Evolutionary conservation across 2,329 filamentous ascomycete genomes (phyloP).

Genomic region (Aspergillus arachidicola): DNA sequence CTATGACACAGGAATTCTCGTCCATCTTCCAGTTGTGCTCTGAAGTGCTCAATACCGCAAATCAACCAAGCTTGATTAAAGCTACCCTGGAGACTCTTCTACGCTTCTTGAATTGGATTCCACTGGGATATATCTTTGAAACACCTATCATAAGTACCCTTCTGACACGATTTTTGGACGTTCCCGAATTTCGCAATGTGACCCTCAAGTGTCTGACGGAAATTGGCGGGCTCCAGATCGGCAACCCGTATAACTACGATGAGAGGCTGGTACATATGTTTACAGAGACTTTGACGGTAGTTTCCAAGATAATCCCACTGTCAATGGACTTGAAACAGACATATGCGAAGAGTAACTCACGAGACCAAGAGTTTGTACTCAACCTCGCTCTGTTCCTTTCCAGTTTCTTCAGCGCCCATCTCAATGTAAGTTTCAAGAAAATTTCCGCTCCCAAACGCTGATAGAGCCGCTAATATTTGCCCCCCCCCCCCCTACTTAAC

Average conservation of each 20-base stretch:
- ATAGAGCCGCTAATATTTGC: constrained; percentile 5
- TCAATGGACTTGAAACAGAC: constrained; percentile 87
- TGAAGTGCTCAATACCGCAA: constrained; percentile 88
- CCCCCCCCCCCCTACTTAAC: not conserved
- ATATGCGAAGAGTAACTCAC: constrained; percentile 86
- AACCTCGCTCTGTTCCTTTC: constrained; percentile 94
- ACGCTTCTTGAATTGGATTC: constrained; percentile 98
- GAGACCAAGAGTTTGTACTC: constrained; percentile 96
- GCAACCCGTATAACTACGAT: constrained; percentile 75
- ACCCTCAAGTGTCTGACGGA: constrained; percentile 96
- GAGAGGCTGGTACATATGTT: constrained; percentile 98
- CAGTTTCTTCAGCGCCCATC: constrained; percentile 94
- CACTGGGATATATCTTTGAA: constrained; percentile 97
- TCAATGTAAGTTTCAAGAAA: constrained; percentile 63
- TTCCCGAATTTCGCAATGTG: constrained; percentile 93
- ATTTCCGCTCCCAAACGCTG: not conserved
- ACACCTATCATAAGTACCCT: constrained; percentile 94
- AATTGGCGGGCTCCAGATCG: constrained; percentile 90
- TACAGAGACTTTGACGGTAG: constrained; percentile 89
- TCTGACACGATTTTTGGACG: constrained; percentile 86
- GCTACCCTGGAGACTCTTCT: constrained; percentile 95
- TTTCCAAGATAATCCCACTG: constrained; percentile 90
- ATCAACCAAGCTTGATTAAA: constrained; percentile 85
- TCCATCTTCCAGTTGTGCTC: constrained; percentile 97
- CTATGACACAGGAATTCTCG: constrained; percentile 98